A percentile compares a stretch with the other conserved stretches of the same genome.
Conservation (phyloP, 164 flowering plant genomes). For the Buxus sempervirens region DNA sequence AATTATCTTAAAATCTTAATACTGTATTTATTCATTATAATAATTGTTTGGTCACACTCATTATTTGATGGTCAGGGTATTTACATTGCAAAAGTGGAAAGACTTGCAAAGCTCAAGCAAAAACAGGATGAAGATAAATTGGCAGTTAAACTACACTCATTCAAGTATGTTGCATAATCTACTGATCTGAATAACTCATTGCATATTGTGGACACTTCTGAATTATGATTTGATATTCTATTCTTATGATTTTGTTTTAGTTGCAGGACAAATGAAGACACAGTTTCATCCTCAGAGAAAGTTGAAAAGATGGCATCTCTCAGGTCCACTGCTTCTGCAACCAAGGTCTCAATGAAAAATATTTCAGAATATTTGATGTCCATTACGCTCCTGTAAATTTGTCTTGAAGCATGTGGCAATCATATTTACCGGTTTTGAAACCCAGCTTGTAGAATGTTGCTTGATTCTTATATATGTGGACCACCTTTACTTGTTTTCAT, state of each 20-base stretch:
- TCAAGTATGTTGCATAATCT: slow-evolving; percentile 43
- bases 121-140: slow-evolving; percentile 84
- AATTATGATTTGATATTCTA: neutral
- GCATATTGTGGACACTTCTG: neutral
- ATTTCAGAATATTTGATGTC: neutral
- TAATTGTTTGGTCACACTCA: neutral
- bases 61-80: slow-evolving; percentile 11
- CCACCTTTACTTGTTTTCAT: neutral
- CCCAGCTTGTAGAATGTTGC: neutral
- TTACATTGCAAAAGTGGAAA: slow-evolving; percentile 51
- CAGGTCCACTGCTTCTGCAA: slow-evolving; percentile 31
- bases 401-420: neutral
- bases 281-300: slow-evolving; percentile 29
- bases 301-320: slow-evolving; percentile 40
- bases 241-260: slow-evolving; percentile 29
- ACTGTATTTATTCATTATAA: neutral
- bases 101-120: slow-evolving; percentile 52
- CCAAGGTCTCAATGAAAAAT: slow-evolving; percentile 17
- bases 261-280: slow-evolving; percentile 23
- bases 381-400: neutral
- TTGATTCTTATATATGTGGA: neutral
- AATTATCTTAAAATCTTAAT: neutral
- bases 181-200: neutral
- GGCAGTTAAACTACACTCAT: slow-evolving; percentile 65
- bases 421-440: neutral